Evolutionary conservation across 2,329 filamentous ascomycete genomes (phyloP), one percentile per base, ranked within the genome.

Genomic region (Verticillium longisporum): DNA sequence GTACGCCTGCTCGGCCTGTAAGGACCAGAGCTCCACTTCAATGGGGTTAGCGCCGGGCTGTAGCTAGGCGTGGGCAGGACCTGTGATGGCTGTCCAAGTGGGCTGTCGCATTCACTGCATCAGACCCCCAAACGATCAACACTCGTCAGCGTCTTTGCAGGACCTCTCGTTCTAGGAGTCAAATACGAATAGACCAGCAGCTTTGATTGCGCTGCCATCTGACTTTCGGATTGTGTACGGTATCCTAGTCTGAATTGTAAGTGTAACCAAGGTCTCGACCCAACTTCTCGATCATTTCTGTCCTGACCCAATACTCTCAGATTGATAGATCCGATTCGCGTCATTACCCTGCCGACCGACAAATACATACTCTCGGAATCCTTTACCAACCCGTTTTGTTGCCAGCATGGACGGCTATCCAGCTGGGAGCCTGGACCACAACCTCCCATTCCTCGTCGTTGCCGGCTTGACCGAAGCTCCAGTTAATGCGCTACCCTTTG

Each of bases 381-480:
- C 26, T 31, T 31, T 31, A 31, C 26, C 4, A 31, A 31, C 26
- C 26, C 6, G 13, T 53, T 53, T 53, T 37, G 56, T 32, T 31
- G 33, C 18, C 54, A 71, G 67, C 64, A 95, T 95, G 91, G 89
- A 95, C 75, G 90, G 84, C 68, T 94, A 92, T 76, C 89, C 90
- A 60, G 73, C 78, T 62, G 89, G 88, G 74, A 96, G 93, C 78
- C 81, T 96, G 73, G 86, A 88, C 72, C 92, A 95, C 76, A 96
- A 95, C 76, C 83, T 96, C 68, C 94, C 94, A 38, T 83, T 97
- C 61, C 77, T 98, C 63, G 80, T 96, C 56, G 83, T 96, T 37
- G 92, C 92, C 41, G 95, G 94, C 13, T 82, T 97, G 5, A 64
- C 72, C 76, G 70, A 71, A 71, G 66, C 68, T 62, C 55, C 76